phyloP scores from a whole-genome alignment of 805 yeast genomes.

The Wickerhamiella qilinensis region DNA sequence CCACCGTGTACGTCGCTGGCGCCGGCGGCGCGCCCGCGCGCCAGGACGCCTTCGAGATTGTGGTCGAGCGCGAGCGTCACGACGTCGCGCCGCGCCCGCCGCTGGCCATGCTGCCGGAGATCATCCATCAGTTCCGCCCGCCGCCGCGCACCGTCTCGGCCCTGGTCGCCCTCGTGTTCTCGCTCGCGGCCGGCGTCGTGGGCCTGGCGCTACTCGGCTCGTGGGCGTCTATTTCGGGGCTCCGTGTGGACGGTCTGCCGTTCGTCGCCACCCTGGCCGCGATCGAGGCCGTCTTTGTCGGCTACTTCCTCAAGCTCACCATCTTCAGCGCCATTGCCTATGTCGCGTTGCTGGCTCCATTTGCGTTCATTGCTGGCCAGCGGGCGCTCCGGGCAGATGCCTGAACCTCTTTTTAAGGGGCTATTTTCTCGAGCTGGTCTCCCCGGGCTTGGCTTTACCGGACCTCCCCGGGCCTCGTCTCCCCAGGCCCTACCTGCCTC shows the following conservation, averaged over 20 bases:
- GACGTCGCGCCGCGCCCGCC: not conserved
- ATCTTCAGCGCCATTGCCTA: constrained; percentile 43
- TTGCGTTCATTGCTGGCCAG: constrained; percentile 42
- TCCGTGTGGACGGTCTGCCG: constrained; percentile 21
- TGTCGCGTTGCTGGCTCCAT: constrained; percentile 32
- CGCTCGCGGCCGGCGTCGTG: constrained; percentile 28
- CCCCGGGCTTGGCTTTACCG: too few species aligned
- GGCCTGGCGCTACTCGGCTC: constrained; percentile 27
- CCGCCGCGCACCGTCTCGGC: constrained; percentile 39
- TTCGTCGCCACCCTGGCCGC: constrained; percentile 34
- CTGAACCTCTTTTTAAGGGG: too few species aligned
- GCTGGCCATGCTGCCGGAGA: constrained; percentile 38
- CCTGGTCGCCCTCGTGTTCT: constrained; percentile 35
- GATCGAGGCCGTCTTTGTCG: constrained; percentile 37
- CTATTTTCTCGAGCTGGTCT: too few species aligned
- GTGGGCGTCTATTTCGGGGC: constrained; percentile 24
- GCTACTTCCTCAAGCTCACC: constrained; percentile 41
- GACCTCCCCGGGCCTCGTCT: too few species aligned
- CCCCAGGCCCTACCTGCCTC: too few species aligned
- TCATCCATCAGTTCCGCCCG: constrained; percentile 41
- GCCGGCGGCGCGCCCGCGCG: constrained; percentile 10
- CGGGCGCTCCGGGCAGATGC: too few species aligned
- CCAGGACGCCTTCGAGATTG: not conserved
- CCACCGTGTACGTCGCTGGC: constrained; percentile 16
- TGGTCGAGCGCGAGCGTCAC: not conserved